Evolutionary conservation across 2,329 filamentous ascomycete species (phyloP), one percentile per base, ranked within the genome.

Genomic region (Fusarium sp.): DNA sequence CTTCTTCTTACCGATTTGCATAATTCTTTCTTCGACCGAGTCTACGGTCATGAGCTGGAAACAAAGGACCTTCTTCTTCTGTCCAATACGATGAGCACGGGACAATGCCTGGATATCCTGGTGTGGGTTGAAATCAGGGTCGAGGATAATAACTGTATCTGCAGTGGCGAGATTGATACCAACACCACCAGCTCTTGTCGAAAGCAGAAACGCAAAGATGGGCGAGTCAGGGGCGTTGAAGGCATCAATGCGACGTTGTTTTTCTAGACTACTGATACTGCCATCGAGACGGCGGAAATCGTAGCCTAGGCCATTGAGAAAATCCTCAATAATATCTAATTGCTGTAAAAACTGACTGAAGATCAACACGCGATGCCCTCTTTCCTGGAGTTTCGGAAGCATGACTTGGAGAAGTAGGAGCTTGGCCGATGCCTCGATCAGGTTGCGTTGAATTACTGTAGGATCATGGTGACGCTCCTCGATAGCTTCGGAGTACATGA

Each of bases 101-200:
- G 95, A 97, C 35, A 99, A 87, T 1, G 96, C 96, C 80, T 99
- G 96, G 44, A 99, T 93, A 77, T 99, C 97, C 81, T 99, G 96
- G 78, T 99, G 96, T 1, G 96, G 96, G 70, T 99, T 99, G 85
- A 97, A 98, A 79, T 99, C 96, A 0, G 94, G 94, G 76, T 99
- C 95, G 73, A 98, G 90, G 73, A 99, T 98, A 72, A 99, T 98
- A 68, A 99, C 97, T 0, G 96, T 99, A 78, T 99, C 96, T 5
- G 96, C 96, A 12, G 95, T 97, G 1, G 96, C 96, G 61, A 99
- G 87, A 79, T 99, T 99, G 84, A 99, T 99, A 20, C 96, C 97
- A 1, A 99, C 95, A 77, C 97, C 96, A 59, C 96, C 96, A 22
- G 97, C 95, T 71, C 96, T 91, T 7, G 97, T 99, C 0, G 95